phyloP scores from a whole-genome alignment of 2,329 filamentous ascomycete genomes.

The Pseudogymnoascus sp. region DNA sequence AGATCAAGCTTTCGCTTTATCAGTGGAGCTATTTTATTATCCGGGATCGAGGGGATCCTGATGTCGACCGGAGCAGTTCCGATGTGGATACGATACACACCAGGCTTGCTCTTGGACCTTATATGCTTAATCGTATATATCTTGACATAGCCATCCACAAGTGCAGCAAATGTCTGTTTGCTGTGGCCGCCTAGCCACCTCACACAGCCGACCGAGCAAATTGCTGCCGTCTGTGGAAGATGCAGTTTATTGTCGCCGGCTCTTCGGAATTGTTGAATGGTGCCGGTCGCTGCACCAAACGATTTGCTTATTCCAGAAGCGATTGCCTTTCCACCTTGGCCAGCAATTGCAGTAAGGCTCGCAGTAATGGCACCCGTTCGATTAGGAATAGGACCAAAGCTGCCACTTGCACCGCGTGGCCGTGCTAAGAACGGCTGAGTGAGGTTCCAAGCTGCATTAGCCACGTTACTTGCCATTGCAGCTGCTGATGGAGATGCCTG shows the following conservation, averaged over 20 bases:
- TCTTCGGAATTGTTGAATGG: constrained; percentile 62
- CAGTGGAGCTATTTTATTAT: constrained; percentile 47
- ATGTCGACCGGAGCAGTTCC: constrained; percentile 57
- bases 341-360: constrained; percentile 39
- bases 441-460: constrained; percentile 26
- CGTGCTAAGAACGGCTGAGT: constrained; percentile 26
- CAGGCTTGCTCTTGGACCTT: constrained; percentile 44
- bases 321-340: constrained; percentile 64
- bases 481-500: constrained; percentile 39
- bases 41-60: constrained; percentile 54
- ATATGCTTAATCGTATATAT: constrained; percentile 41
- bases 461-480: constrained; percentile 26
- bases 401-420: constrained; percentile 24
- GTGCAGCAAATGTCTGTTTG: constrained; percentile 48
- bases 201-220: constrained; percentile 51
- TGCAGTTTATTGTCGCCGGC: constrained; percentile 68
- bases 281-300: constrained; percentile 60
- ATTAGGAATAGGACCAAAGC: constrained; percentile 11
- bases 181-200: constrained; percentile 53
- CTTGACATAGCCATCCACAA: constrained; percentile 54
- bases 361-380: constrained; percentile 22
- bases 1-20: constrained; percentile 48
- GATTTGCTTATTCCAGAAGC: constrained; percentile 68
- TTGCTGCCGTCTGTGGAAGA: constrained; percentile 47
- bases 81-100: constrained; percentile 44